These are phyloP conservation scores for Plenodomus lindquistii DNA, from an alignment of 2,329 filamentous ascomycete species.

Conservation along the genomic window DNA sequence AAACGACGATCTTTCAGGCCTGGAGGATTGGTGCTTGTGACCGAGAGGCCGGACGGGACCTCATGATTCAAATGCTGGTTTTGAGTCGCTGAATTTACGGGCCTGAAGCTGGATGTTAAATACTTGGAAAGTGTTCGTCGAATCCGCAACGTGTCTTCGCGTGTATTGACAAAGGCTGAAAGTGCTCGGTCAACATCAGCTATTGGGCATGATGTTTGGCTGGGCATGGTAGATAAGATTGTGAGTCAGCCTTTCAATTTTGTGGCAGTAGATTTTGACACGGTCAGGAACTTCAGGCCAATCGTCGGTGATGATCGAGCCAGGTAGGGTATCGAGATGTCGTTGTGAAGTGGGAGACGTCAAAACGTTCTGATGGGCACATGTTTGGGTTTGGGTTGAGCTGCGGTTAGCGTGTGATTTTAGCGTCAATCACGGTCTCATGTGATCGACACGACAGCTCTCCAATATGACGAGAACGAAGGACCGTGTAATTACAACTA, in stretches of 20 bases:
- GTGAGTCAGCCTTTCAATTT: neutral
- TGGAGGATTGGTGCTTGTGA: slow-evolving; percentile 31
- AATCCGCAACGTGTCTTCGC: slow-evolving; percentile 43
- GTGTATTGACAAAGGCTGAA: slow-evolving; percentile 41
- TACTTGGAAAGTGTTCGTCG: slow-evolving; percentile 39
- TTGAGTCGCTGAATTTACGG: slow-evolving; percentile 31
- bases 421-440: slow-evolving; percentile 5
- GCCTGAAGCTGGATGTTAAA: slow-evolving; percentile 34
- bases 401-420: neutral
- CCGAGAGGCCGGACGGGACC: slow-evolving; percentile 28
- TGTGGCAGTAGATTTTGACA: neutral
- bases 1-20: slow-evolving; percentile 50
- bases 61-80: slow-evolving; percentile 39
- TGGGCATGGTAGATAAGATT: slow-evolving; percentile 20
- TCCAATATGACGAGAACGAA: slow-evolving; percentile 1
- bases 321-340: neutral
- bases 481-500: neutral
- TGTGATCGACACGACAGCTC: slow-evolving; percentile 1
- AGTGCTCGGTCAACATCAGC: slow-evolving; percentile 43
- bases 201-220: slow-evolving; percentile 39
- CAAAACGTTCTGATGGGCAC: neutral
- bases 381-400: neutral
- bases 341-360: too few species aligned
- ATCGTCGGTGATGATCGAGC: too few species aligned
- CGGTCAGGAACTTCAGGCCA: neutral